These are phyloP conservation scores for Solanum lignicaule DNA, from an alignment of 257 asterid genomes.

Conservation along the genomic window DNA sequence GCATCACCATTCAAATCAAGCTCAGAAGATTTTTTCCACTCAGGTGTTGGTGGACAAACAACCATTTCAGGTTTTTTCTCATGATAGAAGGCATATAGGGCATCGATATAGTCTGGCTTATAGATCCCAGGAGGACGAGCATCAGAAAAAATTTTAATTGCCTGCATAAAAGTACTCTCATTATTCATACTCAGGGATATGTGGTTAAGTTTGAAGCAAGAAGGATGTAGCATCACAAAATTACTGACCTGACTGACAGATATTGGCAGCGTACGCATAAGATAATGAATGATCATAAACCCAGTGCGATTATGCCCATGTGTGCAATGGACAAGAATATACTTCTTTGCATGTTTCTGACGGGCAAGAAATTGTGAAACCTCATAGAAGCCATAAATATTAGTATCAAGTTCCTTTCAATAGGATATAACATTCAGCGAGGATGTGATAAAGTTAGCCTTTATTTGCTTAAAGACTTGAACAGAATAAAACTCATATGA, in stretches of 20 bases:
- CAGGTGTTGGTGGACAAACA: slow-evolving; percentile 84
- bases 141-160: slow-evolving; percentile 67
- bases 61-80: slow-evolving; percentile 79
- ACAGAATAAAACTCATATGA: not conserved
- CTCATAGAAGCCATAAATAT: slow-evolving; percentile 22
- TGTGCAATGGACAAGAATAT: slow-evolving; percentile 89
- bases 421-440: not conserved
- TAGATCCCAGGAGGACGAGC: slow-evolving; percentile 98
- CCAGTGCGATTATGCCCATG: slow-evolving; percentile 99
- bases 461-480: not conserved
- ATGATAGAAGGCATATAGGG: slow-evolving; percentile 77
- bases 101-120: slow-evolving; percentile 85
- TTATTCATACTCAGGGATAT: not conserved
- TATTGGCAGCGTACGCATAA: slow-evolving; percentile 66
- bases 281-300: slow-evolving; percentile 87
- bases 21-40: slow-evolving; percentile 88
- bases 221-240: not conserved
- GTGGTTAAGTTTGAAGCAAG: not conserved
- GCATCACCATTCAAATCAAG: slow-evolving; percentile 97
- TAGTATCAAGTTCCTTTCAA: not conserved
- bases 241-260: slow-evolving; percentile 80
- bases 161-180: slow-evolving; percentile 35
- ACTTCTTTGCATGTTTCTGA: slow-evolving; percentile 62
- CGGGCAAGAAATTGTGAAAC: slow-evolving; percentile 73
- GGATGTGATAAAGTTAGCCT: not conserved